Evolutionary conservation across 164 flowering plant genomes (phyloP).

Genomic region (Magnolia sinica): DNA sequence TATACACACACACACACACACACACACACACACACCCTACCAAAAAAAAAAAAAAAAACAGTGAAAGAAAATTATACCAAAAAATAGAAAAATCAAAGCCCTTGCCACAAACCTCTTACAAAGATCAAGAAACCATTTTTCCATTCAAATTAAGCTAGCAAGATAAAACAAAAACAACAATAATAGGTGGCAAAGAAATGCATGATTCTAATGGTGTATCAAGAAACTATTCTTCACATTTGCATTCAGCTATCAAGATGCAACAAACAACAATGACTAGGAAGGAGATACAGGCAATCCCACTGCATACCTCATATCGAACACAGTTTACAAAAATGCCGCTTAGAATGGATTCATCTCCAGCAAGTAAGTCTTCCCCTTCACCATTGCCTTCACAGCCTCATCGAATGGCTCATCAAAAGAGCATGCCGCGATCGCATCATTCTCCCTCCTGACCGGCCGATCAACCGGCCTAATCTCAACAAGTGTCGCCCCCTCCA

Average conservation of each 20-base stretch:
- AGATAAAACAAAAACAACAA: neutral
- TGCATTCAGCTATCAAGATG: neutral
- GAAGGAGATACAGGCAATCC: neutral
- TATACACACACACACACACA: no score
- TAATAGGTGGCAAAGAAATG: neutral
- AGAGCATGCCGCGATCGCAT: neutral
- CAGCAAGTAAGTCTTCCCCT: constrained; percentile 13
- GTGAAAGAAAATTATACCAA: neutral
- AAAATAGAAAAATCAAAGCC: neutral
- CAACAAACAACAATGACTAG: neutral
- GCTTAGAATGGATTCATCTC: constrained; percentile 14
- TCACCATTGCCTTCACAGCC: constrained; percentile 12
- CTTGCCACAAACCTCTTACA: neutral
- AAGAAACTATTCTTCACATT: neutral
- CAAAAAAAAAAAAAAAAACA: neutral
- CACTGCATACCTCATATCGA: neutral
- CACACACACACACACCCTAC: neutral
- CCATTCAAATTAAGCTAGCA: neutral
- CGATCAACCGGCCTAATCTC: constrained; percentile 8
- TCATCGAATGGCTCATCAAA: constrained; percentile 12
- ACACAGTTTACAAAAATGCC: neutral
- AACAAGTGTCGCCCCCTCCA: constrained; percentile 14
- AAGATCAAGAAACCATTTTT: neutral
- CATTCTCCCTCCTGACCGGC: neutral
- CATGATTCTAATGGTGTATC: neutral